Evolutionary conservation across 768 basidiomycete species (phyloP).

Genomic region (Amanita brunnescens): DNA sequence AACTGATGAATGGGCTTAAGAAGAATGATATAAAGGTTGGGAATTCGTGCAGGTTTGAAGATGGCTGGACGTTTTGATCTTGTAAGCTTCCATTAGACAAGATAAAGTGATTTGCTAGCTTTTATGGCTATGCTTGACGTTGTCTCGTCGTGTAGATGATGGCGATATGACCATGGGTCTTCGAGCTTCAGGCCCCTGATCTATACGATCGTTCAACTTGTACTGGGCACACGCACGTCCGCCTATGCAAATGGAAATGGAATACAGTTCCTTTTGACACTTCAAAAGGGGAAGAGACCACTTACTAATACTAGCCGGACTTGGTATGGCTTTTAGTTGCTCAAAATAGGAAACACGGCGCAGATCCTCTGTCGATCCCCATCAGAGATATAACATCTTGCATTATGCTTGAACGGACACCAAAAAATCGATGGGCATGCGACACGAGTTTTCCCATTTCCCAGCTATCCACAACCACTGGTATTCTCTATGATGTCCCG

Average conservation of each 20-base stretch:
- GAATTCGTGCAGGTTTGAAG: slow-evolving; percentile 15
- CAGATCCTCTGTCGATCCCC: background rate
- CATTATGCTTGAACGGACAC: background rate
- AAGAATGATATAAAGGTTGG: slow-evolving; percentile 9
- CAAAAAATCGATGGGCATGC: too few relatives aligned
- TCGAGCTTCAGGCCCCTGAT: background rate
- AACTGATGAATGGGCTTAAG: background rate
- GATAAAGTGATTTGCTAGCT: background rate
- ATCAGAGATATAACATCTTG: background rate
- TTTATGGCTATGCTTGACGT: too few relatives aligned
- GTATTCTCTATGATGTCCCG: too few relatives aligned
- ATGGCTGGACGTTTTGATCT: slow-evolving; percentile 14
- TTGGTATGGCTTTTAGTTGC: background rate
- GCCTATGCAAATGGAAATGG: too few relatives aligned
- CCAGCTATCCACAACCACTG: too few relatives aligned
- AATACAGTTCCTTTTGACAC: background rate
- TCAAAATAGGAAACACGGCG: background rate
- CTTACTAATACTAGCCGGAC: background rate
- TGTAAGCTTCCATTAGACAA: slow-evolving; percentile 13
- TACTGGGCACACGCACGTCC: too few relatives aligned
- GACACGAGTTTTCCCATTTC: too few relatives aligned
- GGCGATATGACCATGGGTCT: too few relatives aligned
- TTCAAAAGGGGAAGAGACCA: too few relatives aligned
- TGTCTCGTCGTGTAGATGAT: too few relatives aligned
- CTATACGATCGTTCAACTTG: background rate